Percentiles rank a stretch among this genome's conserved stretches.
phyloP scores from a whole-genome alignment of 1,284 basidiomycete species.

The Apiotrichum gracile region DNA sequence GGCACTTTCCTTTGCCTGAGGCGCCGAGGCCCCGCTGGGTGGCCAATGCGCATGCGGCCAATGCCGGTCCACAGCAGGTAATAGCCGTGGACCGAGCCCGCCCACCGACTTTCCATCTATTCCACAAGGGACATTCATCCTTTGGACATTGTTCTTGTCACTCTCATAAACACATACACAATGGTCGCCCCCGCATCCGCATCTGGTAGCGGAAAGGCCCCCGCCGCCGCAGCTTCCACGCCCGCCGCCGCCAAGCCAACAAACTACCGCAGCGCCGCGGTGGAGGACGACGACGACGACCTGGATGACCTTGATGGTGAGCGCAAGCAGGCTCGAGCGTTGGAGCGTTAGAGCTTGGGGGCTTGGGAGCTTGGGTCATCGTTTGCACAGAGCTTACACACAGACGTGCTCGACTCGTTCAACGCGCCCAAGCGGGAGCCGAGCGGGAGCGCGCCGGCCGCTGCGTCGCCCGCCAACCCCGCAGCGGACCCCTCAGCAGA shows the following conservation, averaged over 20 bases:
- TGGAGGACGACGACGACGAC: conserved; percentile 36
- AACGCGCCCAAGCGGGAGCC: conserved; percentile 18
- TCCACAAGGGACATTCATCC: neutral
- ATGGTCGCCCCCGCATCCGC: conserved; percentile 4
- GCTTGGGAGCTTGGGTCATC: no score
- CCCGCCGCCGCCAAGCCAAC: neutral
- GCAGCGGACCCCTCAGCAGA: conserved; percentile 27
- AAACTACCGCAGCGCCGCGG: conserved; percentile 18
- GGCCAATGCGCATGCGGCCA: no score
- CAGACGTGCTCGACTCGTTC: conserved; percentile 45
- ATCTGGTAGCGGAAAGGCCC: neutral
- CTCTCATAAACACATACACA: neutral
- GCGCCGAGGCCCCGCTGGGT: no score
- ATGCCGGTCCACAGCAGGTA: no score
- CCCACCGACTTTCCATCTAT: no score
- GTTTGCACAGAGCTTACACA: no score
- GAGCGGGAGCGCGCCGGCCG: conserved; percentile 7
- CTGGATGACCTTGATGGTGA: conserved; percentile 38
- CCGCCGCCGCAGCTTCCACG: neutral
- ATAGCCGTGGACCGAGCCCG: no score
- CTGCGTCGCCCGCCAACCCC: conserved; percentile 2
- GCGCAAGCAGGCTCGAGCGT: no score
- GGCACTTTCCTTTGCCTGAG: no score
- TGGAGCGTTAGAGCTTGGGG: no score
- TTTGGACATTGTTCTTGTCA: neutral